Percentiles rank a stretch among this genome's conserved stretches.
These are phyloP conservation scores for Passiflora organensis DNA, from an alignment of 345 rosid species.

Conservation along the genomic window DNA sequence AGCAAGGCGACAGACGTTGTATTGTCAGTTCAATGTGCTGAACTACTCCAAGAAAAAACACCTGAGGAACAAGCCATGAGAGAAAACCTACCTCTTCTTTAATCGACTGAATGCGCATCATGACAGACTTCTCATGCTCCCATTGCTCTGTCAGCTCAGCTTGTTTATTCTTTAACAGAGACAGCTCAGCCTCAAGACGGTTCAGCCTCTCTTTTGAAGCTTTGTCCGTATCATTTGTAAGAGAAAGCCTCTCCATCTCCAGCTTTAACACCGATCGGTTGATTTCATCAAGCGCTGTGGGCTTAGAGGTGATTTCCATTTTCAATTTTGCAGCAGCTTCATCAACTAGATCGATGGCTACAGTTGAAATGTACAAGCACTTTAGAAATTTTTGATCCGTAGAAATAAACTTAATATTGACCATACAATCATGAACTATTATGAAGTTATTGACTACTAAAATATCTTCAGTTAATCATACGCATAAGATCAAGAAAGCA, in stretches of 20 bases:
- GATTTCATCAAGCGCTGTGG: conserved; percentile 96
- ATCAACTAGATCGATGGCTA: conserved; percentile 98
- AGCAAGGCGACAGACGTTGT: not conserved
- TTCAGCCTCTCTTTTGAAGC: conserved; percentile 86
- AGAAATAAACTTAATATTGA: no score
- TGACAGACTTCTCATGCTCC: conserved; percentile 98
- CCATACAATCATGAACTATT: no score
- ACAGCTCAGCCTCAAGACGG: conserved; percentile 77
- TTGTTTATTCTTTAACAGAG: conserved; percentile 73
- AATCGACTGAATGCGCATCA: conserved; percentile 89
- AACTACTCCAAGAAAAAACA: no score
- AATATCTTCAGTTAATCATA: no score
- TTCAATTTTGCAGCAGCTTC: conserved; percentile 99
- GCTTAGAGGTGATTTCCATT: conserved; percentile 99
- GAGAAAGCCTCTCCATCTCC: conserved; percentile 98
- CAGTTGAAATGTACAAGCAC: conserved; percentile 19
- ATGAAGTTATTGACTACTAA: no score
- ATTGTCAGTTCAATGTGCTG: no score
- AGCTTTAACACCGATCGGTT: conserved; percentile 86
- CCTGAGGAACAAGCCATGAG: not conserved
- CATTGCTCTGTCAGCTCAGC: conserved; percentile 83
- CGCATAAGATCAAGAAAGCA: no score
- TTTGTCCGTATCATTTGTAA: conserved; percentile 82
- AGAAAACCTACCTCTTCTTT: conserved; percentile 69
- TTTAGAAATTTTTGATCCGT: no score